These are phyloP conservation scores for Lasiosphaeria hispida DNA, from an alignment of 495 filamentous ascomycete genomes.

Conservation along the genomic window DNA sequence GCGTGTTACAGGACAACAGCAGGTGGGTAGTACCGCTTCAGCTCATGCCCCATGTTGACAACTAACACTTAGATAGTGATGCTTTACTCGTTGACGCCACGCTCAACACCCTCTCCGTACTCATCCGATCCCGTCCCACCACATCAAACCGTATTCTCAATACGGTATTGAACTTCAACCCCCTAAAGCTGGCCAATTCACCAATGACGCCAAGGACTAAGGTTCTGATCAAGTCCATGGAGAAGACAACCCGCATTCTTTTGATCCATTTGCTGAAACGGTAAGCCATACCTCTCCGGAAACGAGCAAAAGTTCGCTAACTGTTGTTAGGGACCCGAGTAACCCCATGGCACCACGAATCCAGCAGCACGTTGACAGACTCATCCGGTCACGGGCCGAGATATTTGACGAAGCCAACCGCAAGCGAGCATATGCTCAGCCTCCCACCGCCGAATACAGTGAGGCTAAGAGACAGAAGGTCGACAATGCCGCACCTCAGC, in stretches of 20 bases:
- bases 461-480: constrained; percentile 44
- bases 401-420: constrained; percentile 71
- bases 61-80: constrained; percentile 57
- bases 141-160: constrained; percentile 82
- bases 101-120: constrained; percentile 75
- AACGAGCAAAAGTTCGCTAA: constrained; percentile 21
- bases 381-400: constrained; percentile 70
- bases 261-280: constrained; percentile 75
- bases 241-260: constrained; percentile 80
- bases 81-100: constrained; percentile 88
- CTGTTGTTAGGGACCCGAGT: constrained; percentile 59
- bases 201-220: constrained; percentile 75
- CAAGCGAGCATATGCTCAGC: constrained; percentile 71
- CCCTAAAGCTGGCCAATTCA: constrained; percentile 69
- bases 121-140: constrained; percentile 75
- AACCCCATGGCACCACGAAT: constrained; percentile 68
- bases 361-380: constrained; percentile 74
- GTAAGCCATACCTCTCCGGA: constrained; percentile 40
- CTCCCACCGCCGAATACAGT: constrained; percentile 55
- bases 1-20: constrained; percentile 78
- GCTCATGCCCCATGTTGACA: not conserved
- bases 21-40: constrained; percentile 52
- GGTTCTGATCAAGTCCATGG: constrained; percentile 87
- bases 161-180: constrained; percentile 87
- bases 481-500: constrained; percentile 31